Percentiles rank a stretch among this genome's conserved stretches.
These are phyloP conservation scores for Penicillium sp. DNA, from an alignment of 2,329 filamentous ascomycete genomes.

Conservation along the genomic window DNA sequence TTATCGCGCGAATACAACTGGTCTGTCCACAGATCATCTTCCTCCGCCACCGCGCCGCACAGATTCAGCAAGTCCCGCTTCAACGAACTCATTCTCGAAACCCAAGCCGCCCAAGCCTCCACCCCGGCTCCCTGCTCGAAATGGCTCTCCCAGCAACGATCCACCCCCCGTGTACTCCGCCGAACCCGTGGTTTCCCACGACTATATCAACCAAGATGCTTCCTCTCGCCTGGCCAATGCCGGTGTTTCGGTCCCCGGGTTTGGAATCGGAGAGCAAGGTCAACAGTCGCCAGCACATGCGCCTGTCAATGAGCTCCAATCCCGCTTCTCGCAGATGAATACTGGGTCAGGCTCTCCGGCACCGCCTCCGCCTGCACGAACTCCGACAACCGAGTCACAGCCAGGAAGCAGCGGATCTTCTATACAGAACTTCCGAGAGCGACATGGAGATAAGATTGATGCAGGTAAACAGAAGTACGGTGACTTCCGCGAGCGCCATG, in stretches of 20 bases:
- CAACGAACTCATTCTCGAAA: conserved; percentile 30
- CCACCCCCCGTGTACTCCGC: conserved; percentile 52
- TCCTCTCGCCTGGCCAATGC: conserved; percentile 68
- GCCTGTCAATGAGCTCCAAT: conserved; percentile 68
- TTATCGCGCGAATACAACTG: conserved; percentile 70
- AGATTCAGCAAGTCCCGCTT: conserved; percentile 31
- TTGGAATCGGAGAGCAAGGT: conserved; percentile 65
- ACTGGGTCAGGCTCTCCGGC: conserved; percentile 35
- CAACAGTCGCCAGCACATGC: conserved; percentile 22
- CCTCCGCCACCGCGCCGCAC: conserved; percentile 67
- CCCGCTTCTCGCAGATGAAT: conserved; percentile 62
- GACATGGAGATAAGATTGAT: conserved; percentile 66
- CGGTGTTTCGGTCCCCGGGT: conserved; percentile 74
- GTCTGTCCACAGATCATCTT: conserved; percentile 66
- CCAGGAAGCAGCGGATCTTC: conserved; percentile 6
- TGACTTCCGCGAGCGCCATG: conserved; percentile 24
- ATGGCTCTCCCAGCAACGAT: conserved; percentile 51
- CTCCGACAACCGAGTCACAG: conserved; percentile 56
- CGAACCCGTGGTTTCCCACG: conserved; percentile 35
- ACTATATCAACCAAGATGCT: conserved; percentile 60
- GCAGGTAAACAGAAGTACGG: conserved; percentile 60
- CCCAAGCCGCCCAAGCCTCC: conserved; percentile 59
- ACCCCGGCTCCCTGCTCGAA: conserved; percentile 71
- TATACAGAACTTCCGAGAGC: conserved; percentile 58
- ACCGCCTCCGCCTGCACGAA: conserved; percentile 36